phyloP scores from a whole-genome alignment of 805 yeast species.

The Candida fluviatilis region DNA sequence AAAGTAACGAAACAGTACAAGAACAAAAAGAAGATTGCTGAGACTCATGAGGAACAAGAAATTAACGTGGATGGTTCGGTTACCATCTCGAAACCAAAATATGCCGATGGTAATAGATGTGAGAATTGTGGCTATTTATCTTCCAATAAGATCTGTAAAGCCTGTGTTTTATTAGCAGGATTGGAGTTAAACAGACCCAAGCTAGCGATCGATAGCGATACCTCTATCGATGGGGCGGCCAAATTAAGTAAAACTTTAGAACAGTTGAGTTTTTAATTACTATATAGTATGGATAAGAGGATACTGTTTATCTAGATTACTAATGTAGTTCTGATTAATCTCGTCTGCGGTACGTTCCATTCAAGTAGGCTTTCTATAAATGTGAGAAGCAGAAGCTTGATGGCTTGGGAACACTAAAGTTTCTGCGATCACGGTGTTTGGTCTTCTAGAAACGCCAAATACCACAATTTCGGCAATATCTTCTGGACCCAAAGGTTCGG shows the following conservation, averaged over 20 bases:
- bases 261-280: constrained; percentile 50
- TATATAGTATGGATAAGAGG: no score
- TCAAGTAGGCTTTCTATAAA: constrained; percentile 14
- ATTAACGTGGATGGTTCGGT: constrained; percentile 62
- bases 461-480: constrained; percentile 39
- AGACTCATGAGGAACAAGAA: constrained; percentile 39
- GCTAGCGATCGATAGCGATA: constrained; percentile 49
- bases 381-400: constrained; percentile 30
- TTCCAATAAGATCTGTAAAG: constrained; percentile 85
- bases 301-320: no score
- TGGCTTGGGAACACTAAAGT: constrained; percentile 34
- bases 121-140: constrained; percentile 87
- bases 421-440: constrained; percentile 36
- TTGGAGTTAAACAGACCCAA: constrained; percentile 73
- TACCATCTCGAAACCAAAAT: constrained; percentile 32
- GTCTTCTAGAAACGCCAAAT: constrained; percentile 30
- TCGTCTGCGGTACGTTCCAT: no score
- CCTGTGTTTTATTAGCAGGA: constrained; percentile 84
- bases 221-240: constrained; percentile 60
- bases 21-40: constrained; percentile 19
- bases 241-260: constrained; percentile 58
- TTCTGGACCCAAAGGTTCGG: constrained; percentile 29
- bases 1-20: constrained; percentile 34
- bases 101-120: constrained; percentile 69
- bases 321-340: no score